Evolutionary conservation across 257 asterid species (phyloP).

Genomic region (Solanum chiquidenum): DNA sequence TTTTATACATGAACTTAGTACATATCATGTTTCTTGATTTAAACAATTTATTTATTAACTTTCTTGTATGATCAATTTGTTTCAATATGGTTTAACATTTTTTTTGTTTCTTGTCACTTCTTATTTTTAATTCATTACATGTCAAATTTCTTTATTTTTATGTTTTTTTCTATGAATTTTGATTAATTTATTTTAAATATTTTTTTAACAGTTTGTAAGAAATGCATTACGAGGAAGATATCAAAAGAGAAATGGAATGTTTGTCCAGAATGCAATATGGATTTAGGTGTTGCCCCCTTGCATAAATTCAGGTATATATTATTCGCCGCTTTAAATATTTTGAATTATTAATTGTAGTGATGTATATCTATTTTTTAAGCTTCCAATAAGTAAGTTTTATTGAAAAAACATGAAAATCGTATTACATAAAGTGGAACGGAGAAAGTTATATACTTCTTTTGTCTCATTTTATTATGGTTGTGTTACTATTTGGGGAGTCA

Average conservation of each 20-base stretch:
- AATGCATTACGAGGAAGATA: constrained; percentile 45
- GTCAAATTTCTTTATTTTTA: neutral
- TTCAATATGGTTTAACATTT: neutral
- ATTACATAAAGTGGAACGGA: neutral
- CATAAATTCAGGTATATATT: constrained; percentile 45
- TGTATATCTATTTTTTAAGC: neutral
- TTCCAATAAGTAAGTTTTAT: neutral
- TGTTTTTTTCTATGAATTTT: neutral
- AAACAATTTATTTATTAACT: neutral
- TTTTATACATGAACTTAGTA: neutral
- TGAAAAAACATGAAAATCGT: neutral
- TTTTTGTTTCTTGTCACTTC: neutral
- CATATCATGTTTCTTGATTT: neutral
- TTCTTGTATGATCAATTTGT: neutral
- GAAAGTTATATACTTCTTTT: neutral
- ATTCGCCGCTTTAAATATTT: neutral
- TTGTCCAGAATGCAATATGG: constrained; percentile 45
- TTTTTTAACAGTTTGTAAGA: constrained; percentile 39
- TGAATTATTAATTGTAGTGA: neutral
- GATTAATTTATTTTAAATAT: neutral
- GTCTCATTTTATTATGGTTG: neutral
- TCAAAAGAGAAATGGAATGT: constrained; percentile 26
- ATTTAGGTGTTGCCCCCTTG: constrained; percentile 50
- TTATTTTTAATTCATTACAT: neutral
- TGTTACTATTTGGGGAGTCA: neutral